Evolutionary conservation across 2,329 filamentous ascomycete species (phyloP), one percentile per base, ranked within the genome.

Genomic region (Stagonosporopsis cucurbitacearum): DNA sequence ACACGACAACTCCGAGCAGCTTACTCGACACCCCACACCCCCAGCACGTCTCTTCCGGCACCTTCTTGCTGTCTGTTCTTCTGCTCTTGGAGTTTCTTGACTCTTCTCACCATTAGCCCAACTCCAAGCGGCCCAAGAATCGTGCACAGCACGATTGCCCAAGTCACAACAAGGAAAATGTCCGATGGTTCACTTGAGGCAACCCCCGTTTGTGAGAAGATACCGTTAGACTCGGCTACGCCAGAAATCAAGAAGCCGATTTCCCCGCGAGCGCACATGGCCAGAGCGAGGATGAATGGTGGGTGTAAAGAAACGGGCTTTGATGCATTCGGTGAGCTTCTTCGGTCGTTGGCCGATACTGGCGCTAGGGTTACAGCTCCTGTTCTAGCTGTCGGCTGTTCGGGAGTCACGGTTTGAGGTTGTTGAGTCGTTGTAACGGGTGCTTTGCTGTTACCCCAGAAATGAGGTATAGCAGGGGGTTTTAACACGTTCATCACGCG

Each of bases 251-350:
- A 72, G 58, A 92, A 92, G 0, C 90, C 89, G 30, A 94, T 91
- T 70, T 95, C 90, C 0, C 90, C 90, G n/a, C 90, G 81, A 0
- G 90, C 86, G 0, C 89, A 84, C 90, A 94, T 94, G 2, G 85
- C 85, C 17, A 83, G 78, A 0, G 87, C 87, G 0, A 93, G 75
- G 2, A 93, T 86, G 0, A 82, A 79, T 0, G 86, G 82, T 0
- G 89, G 88, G 58, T 91, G 88, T 1, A 90, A 75, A 0, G 88
- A 91, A 3, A 82, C 73, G 0, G 86, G 84, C 43, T 83, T 85
- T 0, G 76, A 66, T 6, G 67, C 52, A 22, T 49, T 61, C 2
- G 55, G 47, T 7, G 62, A 67, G 39, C 58, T 62, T 13, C 64
- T 60, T 13, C 36, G 58, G 23, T 57, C 50, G 30, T 19, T 28